Evolutionary conservation across 345 rosid species (phyloP), one percentile per base, ranked within the genome.

Genomic region (Rhodamnia argentea): DNA sequence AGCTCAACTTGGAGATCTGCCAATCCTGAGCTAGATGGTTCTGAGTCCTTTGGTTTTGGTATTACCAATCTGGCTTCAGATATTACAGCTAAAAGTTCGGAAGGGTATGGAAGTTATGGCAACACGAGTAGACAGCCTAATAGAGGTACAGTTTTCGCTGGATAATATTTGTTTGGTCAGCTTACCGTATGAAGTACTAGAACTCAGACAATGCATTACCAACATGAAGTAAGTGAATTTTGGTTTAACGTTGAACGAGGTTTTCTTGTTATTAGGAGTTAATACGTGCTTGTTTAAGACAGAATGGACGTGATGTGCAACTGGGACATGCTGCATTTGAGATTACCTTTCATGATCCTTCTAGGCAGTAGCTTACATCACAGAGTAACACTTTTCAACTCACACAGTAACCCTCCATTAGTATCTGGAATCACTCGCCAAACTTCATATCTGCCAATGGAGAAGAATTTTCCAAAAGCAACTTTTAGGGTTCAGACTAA

Each of bases 1-100:
- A 94, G 94, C 89, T 88, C 96, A 85, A 89, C 96, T 59, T 97
- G 99, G 99, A 93, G 93, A 62, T 91, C 96, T 84, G 84, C 94
- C 83, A 87, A 92, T 87, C 89, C 91, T 64, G 98, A 94, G 88
- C 86, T 94, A 52, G 95, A 94, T 90, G 91, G 89, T 74, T 90
- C 94, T 85, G 95, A 92, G 29, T 90, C 96, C 56, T 94, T 94
- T 87, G 88, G 94, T 82, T 96, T 93, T 87, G 95, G 93, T 23
- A 91, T 96, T 82, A 94, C 92, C 84, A 90, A 89, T 88, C 89
- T 93, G 89, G 92, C 92, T 84, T 89, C 96, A 84, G 99, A 94
- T 86, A 94, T 90, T 84, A 85, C 96, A 74, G 90, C 86, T 56
- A 91, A 90, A 88, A 91, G 87, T 90, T 90, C 98, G 10, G 96